These are phyloP conservation scores for Backusella westeae DNA, from an alignment of 192 early-diverging fungal genomes.

Conservation along the genomic window DNA sequence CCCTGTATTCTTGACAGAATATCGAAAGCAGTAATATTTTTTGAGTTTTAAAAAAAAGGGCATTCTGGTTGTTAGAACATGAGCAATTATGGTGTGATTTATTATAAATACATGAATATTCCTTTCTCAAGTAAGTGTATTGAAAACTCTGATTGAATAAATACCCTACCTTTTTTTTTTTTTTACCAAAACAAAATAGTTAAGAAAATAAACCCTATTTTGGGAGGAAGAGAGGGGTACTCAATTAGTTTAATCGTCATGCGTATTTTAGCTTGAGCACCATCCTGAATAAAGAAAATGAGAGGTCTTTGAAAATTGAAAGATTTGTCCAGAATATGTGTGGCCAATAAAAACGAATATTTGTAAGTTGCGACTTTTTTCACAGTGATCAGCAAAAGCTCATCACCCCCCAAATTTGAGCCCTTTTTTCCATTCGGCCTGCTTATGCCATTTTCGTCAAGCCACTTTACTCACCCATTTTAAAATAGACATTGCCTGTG, in stretches of 20 bases:
- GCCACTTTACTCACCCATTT: slow-evolving; percentile 1
- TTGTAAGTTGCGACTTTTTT: background rate
- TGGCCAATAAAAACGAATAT: background rate
- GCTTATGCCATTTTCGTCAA: background rate
- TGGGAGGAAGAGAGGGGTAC: background rate
- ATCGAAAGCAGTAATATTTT: background rate
- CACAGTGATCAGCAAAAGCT: background rate
- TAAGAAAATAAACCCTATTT: too few relatives aligned
- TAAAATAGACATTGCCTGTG: slow-evolving; percentile 1
- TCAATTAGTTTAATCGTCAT: background rate
- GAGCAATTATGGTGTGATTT: background rate
- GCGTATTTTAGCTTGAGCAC: background rate
- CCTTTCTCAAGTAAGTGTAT: background rate
- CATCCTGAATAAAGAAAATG: background rate
- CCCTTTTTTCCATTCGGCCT: background rate
- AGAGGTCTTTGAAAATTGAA: background rate
- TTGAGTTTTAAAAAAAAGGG: background rate
- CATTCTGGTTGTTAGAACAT: background rate
- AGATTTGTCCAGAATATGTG: too few relatives aligned
- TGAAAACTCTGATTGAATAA: background rate
- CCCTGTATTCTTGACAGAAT: background rate
- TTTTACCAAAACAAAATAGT: background rate
- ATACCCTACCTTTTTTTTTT: background rate
- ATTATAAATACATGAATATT: background rate
- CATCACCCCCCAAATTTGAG: background rate